These are phyloP conservation scores for Leishmania braziliensis DNA, from an alignment of 208 protist genomes.

Conservation along the genomic window DNA sequence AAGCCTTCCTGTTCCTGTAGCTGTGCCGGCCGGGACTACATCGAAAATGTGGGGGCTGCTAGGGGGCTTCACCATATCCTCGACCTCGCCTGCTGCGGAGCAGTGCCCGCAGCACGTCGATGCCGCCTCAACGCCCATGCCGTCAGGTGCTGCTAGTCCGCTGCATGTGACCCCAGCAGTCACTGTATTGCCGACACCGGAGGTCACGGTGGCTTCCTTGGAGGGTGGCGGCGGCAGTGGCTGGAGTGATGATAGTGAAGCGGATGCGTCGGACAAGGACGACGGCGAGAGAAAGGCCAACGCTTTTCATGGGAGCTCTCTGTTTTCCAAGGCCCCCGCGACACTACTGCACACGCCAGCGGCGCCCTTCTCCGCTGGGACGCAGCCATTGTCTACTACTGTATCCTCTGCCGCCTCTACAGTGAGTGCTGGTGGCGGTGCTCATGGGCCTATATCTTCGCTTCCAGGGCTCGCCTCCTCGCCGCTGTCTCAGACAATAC, in stretches of 20 bases:
- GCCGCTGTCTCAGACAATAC: neutral
- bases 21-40: neutral
- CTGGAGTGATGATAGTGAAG: conserved; percentile 23
- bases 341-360: neutral
- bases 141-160: neutral
- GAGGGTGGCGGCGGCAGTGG: conserved; percentile 16
- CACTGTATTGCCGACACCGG: neutral
- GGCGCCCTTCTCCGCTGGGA: conserved; percentile 5
- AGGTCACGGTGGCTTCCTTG: neutral
- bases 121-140: neutral
- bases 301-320: neutral
- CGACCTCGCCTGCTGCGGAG: neutral
- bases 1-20: neutral
- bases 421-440: neutral
- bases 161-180: neutral
- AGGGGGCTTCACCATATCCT: neutral
- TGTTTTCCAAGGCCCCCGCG: neutral
- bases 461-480: neutral
- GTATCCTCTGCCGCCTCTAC: neutral
- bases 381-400: neutral
- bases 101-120: conserved; percentile 2
- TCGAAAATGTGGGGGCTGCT: neutral
- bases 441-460: neutral
- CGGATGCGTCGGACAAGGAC: neutral
- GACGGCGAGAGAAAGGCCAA: neutral